phyloP scores from a whole-genome alignment of 108 stramenopile species.

The Bacterosira constricta region DNA sequence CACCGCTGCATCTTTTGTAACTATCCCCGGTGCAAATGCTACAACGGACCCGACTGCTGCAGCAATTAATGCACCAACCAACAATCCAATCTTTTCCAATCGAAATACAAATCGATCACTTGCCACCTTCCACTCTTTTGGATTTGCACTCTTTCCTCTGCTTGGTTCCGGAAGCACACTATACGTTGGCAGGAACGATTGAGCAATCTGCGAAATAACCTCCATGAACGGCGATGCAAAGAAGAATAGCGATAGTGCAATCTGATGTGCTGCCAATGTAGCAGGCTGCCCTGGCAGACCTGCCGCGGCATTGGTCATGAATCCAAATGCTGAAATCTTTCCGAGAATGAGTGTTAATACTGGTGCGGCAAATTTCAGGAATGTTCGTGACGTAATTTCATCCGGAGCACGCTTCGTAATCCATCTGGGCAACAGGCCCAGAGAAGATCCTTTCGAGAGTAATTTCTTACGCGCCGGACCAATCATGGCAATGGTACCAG shows the following conservation, averaged over 20 bases:
- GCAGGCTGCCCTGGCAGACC: constrained; percentile 82
- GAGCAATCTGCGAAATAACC: constrained; percentile 86
- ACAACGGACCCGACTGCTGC: constrained; percentile 67
- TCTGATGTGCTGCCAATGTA: constrained; percentile 84
- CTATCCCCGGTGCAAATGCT: constrained; percentile 60
- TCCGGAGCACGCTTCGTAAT: constrained; percentile 24
- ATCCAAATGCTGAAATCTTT: constrained; percentile 87
- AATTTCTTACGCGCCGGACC: constrained; percentile 67
- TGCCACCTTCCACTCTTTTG: constrained; percentile 59
- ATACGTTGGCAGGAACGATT: constrained; percentile 75
- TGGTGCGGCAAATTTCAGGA: constrained; percentile 83
- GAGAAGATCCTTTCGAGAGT: constrained; percentile 29
- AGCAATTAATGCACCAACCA: constrained; percentile 63
- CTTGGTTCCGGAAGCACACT: constrained; percentile 18
- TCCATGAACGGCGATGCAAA: constrained; percentile 88
- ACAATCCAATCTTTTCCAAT: constrained; percentile 68
- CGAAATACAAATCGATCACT: constrained; percentile 35
- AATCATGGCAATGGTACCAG: constrained; percentile 70
- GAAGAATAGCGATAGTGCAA: constrained; percentile 82
- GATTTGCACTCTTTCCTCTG: constrained; percentile 23
- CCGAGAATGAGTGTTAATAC: constrained; percentile 85
- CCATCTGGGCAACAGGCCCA: constrained; percentile 26
- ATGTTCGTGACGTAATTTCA: constrained; percentile 56
- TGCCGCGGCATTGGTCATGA: constrained; percentile 88
- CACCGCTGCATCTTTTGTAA: constrained; percentile 72